Base-by-base conservation (phyloP, 2,329 filamentous ascomycete species). In the Ascosphaera acerosa region DNA sequence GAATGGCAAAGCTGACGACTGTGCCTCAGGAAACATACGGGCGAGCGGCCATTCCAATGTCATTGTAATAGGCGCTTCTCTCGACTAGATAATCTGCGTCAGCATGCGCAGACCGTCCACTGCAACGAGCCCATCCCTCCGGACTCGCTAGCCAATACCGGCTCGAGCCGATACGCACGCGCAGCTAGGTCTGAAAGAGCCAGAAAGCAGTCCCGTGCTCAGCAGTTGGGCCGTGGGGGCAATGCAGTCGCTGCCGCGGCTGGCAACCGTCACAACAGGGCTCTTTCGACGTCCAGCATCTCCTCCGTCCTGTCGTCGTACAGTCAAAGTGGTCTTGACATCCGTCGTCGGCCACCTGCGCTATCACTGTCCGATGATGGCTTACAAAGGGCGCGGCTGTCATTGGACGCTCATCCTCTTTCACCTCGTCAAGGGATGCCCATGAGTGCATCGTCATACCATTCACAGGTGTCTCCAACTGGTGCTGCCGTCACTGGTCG, bases 91-190 rank as follows among this genome's bases (percentile, higher is more conserved):
- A 97, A 97, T 46, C 58, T 97, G 32, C 70, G 87, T 35, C 87
- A 97, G 48, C 87, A 97, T 59, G 87, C 87, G 28, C 82, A 92
- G 51, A 94, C 87, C 0, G 87, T 97, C 1, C 87, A 97, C 49
- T 76, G 90, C 35, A 92, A 94, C 49, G 87, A 94, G 49, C 81
- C 92, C 34, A 97, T 97, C 19, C 87, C 87, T 3, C 70, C 72
- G 25, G 81, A 92, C 49, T 94, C 87, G 1, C 64, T 94, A 14
- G 87, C 87, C 10, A 87, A 84, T 3, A 87, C 78, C 2, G 81
- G 82, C 15, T 90, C 82, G 6, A 65, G 84, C n/a, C n/a, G n/a
- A n/a, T n/a, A n/a, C n/a, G n/a, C n/a, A n/a, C n/a, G n/a, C n/a
- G n/a, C n/a, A n/a, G n/a, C n/a, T n/a, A n/a, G n/a, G n/a, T n/a